Evolutionary conservation across 2,329 filamentous ascomycete genomes (phyloP), one percentile per base, ranked within the genome.

Genomic region (Periconia digitata): DNA sequence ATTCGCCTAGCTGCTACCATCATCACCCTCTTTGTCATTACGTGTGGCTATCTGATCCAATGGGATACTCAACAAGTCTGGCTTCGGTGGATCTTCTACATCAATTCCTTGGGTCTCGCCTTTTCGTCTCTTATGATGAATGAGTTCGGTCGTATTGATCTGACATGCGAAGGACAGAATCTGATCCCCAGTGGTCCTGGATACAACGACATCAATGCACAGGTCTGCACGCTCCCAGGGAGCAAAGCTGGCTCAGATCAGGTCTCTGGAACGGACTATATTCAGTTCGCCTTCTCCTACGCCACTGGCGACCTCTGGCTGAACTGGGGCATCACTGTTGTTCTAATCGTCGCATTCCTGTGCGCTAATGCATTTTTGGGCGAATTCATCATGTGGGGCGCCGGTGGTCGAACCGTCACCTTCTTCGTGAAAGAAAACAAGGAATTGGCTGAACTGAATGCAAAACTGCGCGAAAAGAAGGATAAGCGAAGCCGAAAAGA

Each of bases 111-210:
- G 2, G 89, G 88, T 39, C 78, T 94, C 2, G 83, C 85, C 0
- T 95, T 96, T 64, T 81, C 85, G 10, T 77, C 84, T 2, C 71
- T 96, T 71, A 94, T 95, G 89, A 83, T 89, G 60, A 96, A 95
- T 62, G 91, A 96, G 64, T 95, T 96, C 61, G 78, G 79, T 29
- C 74, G 81, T 10, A 76, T 89, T 36, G 78, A 85, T 22, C 75
- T 95, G 66, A 84, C 80, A 0, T 96, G 91, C 62, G 82, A 81
- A 0, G 76, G 76, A 2, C 78, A 81, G 38, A 89, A 84, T 0
- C 74, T 95, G 4, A 78, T 95, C 17, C 90, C 90, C 0, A 81
- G 76, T 3, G 90, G 90, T 0, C 76, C 82, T 1, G 82, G 79
- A 1, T 95, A 95, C 59, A 76, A 73, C 49, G 79, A 92, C 51